Evolutionary conservation across 805 yeast genomes (phyloP).

Genomic region (Brettanomyces nanus): DNA sequence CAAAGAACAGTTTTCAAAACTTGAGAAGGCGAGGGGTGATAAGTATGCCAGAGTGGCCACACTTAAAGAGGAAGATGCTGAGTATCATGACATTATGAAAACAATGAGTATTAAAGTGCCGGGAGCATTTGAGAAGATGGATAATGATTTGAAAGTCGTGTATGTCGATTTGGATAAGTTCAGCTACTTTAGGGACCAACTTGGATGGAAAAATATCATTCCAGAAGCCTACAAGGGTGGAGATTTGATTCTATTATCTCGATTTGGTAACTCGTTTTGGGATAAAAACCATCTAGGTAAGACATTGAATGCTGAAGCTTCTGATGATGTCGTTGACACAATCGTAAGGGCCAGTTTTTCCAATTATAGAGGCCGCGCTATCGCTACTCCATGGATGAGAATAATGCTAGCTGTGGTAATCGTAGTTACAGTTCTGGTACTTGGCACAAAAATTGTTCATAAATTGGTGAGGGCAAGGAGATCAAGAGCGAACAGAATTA

Average conservation of each 20-base stretch:
- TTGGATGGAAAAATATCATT: conserved; percentile 31
- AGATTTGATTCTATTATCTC: conserved; percentile 46
- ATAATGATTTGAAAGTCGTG: conserved; percentile 32
- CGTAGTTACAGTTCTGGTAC: neutral
- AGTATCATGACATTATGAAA: conserved; percentile 33
- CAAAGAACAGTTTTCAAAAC: conserved; percentile 28
- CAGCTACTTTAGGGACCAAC: conserved; percentile 10
- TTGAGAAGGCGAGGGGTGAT: conserved; percentile 21
- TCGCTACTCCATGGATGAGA: conserved; percentile 1
- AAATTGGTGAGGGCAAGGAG: neutral
- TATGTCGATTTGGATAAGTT: conserved; percentile 41
- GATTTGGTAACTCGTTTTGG: conserved; percentile 24
- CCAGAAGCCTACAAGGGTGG: conserved; percentile 35
- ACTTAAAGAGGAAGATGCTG: conserved; percentile 36
- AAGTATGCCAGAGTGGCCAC: conserved; percentile 37
- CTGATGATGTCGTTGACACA: conserved; percentile 7
- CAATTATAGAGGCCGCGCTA: conserved; percentile 2
- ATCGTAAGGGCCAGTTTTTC: conserved; percentile 9
- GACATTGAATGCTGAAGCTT: conserved; percentile 7
- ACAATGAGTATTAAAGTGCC: conserved; percentile 47
- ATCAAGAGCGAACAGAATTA: conserved; percentile 8
- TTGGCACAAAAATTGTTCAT: neutral
- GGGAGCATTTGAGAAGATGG: conserved; percentile 24
- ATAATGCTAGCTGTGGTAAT: neutral
- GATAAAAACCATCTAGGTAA: conserved; percentile 8